These are phyloP conservation scores for Spergularia marina DNA, from an alignment of 148 eudicot species.

Conservation along the genomic window DNA sequence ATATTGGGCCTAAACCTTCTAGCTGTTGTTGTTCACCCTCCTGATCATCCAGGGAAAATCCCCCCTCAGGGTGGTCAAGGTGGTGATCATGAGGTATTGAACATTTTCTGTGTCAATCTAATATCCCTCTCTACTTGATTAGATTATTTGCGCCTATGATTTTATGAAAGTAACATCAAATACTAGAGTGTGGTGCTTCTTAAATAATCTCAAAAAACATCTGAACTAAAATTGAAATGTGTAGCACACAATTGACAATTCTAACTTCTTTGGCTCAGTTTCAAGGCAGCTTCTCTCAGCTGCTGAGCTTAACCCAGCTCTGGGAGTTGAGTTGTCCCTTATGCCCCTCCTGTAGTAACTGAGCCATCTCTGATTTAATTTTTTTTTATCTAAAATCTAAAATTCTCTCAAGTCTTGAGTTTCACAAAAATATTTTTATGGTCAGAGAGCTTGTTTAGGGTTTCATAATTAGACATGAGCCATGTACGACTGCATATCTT, in stretches of 20 bases:
- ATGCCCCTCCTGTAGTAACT: neutral
- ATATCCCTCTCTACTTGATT: neutral
- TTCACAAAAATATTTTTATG: too few species aligned
- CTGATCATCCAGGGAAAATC: slow-evolving; percentile 94
- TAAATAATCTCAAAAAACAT: neutral
- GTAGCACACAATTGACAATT: neutral
- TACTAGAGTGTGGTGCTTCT: neutral
- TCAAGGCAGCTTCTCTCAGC: neutral
- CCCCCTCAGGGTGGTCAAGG: slow-evolving; percentile 94
- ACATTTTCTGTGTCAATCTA: neutral
- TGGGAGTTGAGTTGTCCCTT: neutral
- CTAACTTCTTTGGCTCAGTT: neutral
- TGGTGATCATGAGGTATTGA: slow-evolving; percentile 90
- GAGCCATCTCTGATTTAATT: neutral
- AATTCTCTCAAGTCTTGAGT: neutral
- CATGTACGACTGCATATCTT: neutral
- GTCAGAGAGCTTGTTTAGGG: too few species aligned
- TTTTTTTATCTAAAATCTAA: neutral
- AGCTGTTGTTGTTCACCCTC: slow-evolving; percentile 92
- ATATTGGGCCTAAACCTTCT: slow-evolving; percentile 74
- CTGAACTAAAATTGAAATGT: neutral
- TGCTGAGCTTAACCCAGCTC: neutral
- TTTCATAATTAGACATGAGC: neutral
- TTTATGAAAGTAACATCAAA: neutral
- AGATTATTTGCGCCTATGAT: neutral